Percentiles rank a stretch among this genome's conserved stretches.
These are phyloP conservation scores for Boletellus emodensis DNA, from an alignment of 768 basidiomycete genomes.

Conservation along the genomic window DNA sequence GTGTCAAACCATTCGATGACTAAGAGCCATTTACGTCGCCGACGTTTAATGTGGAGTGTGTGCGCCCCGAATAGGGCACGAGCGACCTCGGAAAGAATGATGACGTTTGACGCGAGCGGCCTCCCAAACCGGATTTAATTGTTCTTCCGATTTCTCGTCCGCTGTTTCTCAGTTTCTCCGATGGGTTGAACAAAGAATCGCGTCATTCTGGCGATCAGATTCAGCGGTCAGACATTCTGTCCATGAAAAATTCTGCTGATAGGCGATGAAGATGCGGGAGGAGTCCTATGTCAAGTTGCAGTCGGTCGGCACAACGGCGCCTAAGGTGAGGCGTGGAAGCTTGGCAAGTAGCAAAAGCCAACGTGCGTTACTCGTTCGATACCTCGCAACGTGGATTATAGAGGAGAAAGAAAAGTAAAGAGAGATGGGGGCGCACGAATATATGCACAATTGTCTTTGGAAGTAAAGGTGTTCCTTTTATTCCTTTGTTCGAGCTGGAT, in stretches of 20 bases:
- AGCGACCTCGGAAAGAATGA: too few relatives aligned
- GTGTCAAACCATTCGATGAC: constrained; percentile 87
- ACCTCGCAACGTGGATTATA: neutral
- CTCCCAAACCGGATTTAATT: neutral
- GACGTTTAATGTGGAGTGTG: constrained; percentile 93
- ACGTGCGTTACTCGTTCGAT: neutral
- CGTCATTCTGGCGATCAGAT: constrained; percentile 7
- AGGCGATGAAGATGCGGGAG: neutral
- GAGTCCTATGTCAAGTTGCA: neutral
- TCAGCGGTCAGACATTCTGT: neutral
- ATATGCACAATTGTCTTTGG: too few relatives aligned
- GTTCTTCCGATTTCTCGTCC: constrained; percentile 7
- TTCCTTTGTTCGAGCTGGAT: neutral
- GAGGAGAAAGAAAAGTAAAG: too few relatives aligned
- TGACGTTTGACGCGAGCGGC: too few relatives aligned
- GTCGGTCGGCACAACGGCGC: neutral
- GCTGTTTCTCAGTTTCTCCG: constrained; percentile 15
- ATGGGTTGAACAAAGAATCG: constrained; percentile 8
- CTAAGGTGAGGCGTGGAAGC: neutral
- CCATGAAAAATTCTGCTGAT: neutral
- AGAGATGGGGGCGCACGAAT: neutral
- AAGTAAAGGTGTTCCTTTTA: neutral
- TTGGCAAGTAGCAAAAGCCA: neutral
- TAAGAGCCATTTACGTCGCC: constrained; percentile 93
- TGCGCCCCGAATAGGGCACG: constrained; percentile 63